These are phyloP conservation scores for Epichloe gansuensis DNA, from an alignment of 2,329 filamentous ascomycete species.

Conservation along the genomic window DNA sequence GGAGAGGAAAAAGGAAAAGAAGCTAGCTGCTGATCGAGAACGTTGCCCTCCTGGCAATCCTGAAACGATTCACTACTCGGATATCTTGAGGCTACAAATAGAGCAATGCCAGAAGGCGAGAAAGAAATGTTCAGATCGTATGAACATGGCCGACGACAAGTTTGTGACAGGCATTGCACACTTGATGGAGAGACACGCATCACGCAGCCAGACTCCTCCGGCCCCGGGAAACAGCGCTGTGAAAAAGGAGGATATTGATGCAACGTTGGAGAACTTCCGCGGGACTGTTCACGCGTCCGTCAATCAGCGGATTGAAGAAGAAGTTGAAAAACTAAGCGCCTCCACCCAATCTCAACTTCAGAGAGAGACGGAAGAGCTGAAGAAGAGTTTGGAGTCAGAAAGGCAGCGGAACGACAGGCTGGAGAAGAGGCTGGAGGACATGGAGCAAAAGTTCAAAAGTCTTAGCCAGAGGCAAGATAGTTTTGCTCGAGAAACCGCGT, in stretches of 20 bases:
- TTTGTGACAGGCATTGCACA: not conserved
- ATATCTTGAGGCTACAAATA: constrained; percentile 10
- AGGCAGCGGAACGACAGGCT: constrained; percentile 10
- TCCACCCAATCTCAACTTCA: constrained; percentile 1
- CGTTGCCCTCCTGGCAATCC: constrained; percentile 8
- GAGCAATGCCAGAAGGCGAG: constrained; percentile 6
- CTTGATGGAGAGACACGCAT: constrained; percentile 1
- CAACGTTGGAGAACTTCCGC: not conserved
- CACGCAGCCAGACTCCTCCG: not conserved
- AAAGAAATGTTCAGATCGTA: constrained; percentile 3
- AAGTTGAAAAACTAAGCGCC: not conserved
- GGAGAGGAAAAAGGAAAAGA: constrained; percentile 10
- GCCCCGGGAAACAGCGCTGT: not conserved
- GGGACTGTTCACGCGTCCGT: not conserved
- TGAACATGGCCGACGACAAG: constrained; percentile 7
- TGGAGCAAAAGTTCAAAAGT: constrained; percentile 6
- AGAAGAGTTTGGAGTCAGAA: constrained; percentile 2
- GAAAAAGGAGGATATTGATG: constrained; percentile 1
- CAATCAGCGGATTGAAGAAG: not conserved
- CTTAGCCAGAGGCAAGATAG: not conserved
- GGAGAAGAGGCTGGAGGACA: constrained; percentile 14
- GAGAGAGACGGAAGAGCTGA: constrained; percentile 2
- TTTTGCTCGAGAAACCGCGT: not conserved
- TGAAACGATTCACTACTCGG: constrained; percentile 13
- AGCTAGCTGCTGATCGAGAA: constrained; percentile 7